Conservation (phyloP, 1,139 yeast species). For the Hansenula anomala region DNA sequence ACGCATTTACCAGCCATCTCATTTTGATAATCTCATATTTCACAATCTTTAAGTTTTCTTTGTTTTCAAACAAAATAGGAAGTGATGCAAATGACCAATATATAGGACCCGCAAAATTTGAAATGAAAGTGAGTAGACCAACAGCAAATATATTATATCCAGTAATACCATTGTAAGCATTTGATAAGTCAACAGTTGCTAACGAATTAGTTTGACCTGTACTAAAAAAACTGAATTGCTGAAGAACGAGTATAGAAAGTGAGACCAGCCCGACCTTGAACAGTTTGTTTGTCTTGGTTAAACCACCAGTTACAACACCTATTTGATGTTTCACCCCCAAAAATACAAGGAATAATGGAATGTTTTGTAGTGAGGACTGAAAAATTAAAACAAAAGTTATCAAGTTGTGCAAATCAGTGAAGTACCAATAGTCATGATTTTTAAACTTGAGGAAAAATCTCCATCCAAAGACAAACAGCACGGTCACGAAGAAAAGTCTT, state of each 20-base stretch:
- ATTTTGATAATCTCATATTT: constrained; percentile 34
- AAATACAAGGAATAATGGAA: constrained; percentile 63
- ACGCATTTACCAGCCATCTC: constrained; percentile 29
- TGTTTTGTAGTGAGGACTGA: constrained; percentile 64
- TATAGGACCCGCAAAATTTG: constrained; percentile 83
- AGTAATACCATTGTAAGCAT: constrained; percentile 84
- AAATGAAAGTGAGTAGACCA: constrained; percentile 71
- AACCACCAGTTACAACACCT: constrained; percentile 6
- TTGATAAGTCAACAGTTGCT: constrained; percentile 84
- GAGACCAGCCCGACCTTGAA: constrained; percentile 9
- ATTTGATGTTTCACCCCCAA: constrained; percentile 31
- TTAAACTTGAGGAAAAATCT: constrained; percentile 6
- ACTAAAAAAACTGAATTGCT: constrained; percentile 77
- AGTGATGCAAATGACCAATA: constrained; percentile 70
- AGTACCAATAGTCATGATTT: constrained; percentile 20
- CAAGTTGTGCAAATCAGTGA: constrained; percentile 41
- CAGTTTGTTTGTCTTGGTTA: background rate
- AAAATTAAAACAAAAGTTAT: constrained; percentile 55
- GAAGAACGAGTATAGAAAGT: constrained; percentile 36
- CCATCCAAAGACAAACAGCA: constrained; percentile 3
- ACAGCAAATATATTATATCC: constrained; percentile 67
- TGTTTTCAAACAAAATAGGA: constrained; percentile 37
- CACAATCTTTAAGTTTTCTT: constrained; percentile 18
- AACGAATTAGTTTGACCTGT: constrained; percentile 90
- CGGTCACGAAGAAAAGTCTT: constrained; percentile 22